Evolutionary conservation across 805 yeast genomes (phyloP).

Genomic region (Lachancea sp.): DNA sequence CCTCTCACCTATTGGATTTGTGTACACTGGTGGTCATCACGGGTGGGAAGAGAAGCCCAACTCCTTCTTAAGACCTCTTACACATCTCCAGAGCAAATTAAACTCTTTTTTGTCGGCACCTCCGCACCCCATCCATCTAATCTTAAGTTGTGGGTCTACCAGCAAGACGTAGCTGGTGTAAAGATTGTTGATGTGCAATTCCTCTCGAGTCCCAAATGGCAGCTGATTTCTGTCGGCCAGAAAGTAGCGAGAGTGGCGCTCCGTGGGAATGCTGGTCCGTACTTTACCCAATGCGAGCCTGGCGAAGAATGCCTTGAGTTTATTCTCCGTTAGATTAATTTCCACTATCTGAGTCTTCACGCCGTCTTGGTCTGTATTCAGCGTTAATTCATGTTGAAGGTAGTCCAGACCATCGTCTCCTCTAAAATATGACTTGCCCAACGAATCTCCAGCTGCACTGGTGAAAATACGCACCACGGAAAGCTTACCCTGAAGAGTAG

Average conservation of each 20-base stretch:
- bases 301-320: slow-evolving; percentile 60
- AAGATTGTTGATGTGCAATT: slow-evolving; percentile 60
- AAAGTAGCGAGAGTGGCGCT: slow-evolving; percentile 53
- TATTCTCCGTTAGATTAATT: slow-evolving; percentile 66
- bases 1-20: too few relatives aligned
- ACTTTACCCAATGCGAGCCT: slow-evolving; percentile 44
- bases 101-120: slow-evolving; percentile 63
- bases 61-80: slow-evolving; percentile 53
- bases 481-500: slow-evolving; percentile 24
- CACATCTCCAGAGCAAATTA: slow-evolving; percentile 57
- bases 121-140: slow-evolving; percentile 92
- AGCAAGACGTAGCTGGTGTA: slow-evolving; percentile 80
- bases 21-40: not conserved
- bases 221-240: slow-evolving; percentile 57
- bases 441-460: slow-evolving; percentile 55
- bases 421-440: slow-evolving; percentile 55
- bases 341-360: slow-evolving; percentile 62
- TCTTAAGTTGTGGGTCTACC: slow-evolving; percentile 64
- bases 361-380: slow-evolving; percentile 2
- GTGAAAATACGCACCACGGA: slow-evolving; percentile 29
- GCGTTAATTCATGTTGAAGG: slow-evolving; percentile 9
- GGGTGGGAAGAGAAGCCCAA: not conserved
- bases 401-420: slow-evolving; percentile 18
- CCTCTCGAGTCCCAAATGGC: slow-evolving; percentile 49
- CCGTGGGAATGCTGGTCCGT: slow-evolving; percentile 39